Percentiles rank a stretch among this genome's conserved stretches.
phyloP scores from a whole-genome alignment of 2,329 filamentous ascomycete genomes.

The Scedosporium apiospermum region DNA sequence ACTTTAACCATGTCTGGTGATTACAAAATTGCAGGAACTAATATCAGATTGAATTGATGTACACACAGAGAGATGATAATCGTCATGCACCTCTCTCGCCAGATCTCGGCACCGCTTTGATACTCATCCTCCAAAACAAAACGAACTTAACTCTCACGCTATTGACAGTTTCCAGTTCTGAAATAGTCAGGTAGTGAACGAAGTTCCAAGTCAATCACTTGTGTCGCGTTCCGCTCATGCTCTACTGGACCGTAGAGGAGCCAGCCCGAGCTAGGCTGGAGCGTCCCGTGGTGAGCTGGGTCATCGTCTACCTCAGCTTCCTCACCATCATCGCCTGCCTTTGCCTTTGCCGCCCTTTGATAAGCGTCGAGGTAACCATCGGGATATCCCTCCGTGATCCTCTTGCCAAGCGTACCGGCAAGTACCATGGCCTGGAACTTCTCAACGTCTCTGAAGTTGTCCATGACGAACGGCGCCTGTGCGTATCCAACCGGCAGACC shows the following conservation, averaged over 20 bases:
- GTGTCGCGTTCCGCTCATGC: constrained; percentile 1
- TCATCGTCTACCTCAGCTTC: constrained; percentile 2
- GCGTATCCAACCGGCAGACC: constrained; percentile 2
- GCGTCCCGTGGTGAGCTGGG: neutral
- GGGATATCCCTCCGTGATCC: constrained; percentile 4
- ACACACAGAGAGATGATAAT: too few species aligned
- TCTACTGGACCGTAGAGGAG: constrained; percentile 4
- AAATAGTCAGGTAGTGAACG: neutral
- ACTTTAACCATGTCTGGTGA: too few species aligned
- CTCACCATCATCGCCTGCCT: neutral
- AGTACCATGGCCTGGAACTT: constrained; percentile 6
- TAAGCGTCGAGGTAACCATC: constrained; percentile 4
- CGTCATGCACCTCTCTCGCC: too few species aligned
- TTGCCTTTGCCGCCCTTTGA: neutral
- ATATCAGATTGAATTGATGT: too few species aligned
- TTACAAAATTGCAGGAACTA: too few species aligned
- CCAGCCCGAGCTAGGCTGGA: constrained; percentile 5
- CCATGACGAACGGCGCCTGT: constrained; percentile 3
- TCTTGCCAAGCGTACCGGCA: constrained; percentile 5
- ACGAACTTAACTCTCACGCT: too few species aligned
- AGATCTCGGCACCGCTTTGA: too few species aligned
- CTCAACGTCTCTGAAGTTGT: constrained; percentile 5
- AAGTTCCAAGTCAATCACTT: neutral
- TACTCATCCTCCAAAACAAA: too few species aligned
- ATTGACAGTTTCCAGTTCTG: neutral